Evolutionary conservation across 129 eudicot species (phyloP).

Genomic region (Escallonia herrerae): DNA sequence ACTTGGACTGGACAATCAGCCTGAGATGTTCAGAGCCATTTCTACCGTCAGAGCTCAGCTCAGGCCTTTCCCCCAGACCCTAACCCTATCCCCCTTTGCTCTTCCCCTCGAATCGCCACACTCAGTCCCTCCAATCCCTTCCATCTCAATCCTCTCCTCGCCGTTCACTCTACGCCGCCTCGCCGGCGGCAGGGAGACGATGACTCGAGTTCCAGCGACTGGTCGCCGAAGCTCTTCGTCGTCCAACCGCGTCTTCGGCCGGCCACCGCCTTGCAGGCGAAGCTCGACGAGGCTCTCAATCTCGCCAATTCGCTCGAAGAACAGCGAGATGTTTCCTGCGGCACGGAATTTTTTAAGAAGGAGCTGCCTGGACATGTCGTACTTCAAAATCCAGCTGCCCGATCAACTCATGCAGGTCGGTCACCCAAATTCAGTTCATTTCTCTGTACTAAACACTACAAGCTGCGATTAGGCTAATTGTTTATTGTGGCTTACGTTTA

Average conservation of each 20-base stretch:
- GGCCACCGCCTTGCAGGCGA: conserved; percentile 34
- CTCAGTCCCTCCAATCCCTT: neutral
- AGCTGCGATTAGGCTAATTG: too few species aligned
- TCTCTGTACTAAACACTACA: neutral
- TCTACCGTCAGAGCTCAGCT: conserved; percentile 21
- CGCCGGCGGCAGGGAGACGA: conserved; percentile 28
- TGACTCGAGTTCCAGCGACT: conserved; percentile 24
- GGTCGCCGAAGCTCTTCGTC: conserved; percentile 61
- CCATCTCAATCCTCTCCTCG: conserved; percentile 12
- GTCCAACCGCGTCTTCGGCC: conserved; percentile 84
- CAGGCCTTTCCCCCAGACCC: conserved; percentile 28
- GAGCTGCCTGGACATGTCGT: conserved; percentile 65
- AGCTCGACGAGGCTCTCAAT: conserved; percentile 88
- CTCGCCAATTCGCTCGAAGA: conserved; percentile 91
- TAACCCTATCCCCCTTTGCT: neutral
- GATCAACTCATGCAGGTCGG: conserved; percentile 62
- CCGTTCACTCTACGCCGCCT: conserved; percentile 9
- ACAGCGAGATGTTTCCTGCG: conserved; percentile 56
- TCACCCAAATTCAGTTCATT: neutral
- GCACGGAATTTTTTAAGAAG: conserved; percentile 33
- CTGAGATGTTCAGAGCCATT: conserved; percentile 27
- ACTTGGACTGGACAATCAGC: neutral
- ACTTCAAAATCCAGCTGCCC: conserved; percentile 79
- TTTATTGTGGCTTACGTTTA: too few species aligned
- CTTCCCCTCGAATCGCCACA: neutral